phyloP scores from a whole-genome alignment of 192 early-diverging fungal species.

The Backusella psychrophila region DNA sequence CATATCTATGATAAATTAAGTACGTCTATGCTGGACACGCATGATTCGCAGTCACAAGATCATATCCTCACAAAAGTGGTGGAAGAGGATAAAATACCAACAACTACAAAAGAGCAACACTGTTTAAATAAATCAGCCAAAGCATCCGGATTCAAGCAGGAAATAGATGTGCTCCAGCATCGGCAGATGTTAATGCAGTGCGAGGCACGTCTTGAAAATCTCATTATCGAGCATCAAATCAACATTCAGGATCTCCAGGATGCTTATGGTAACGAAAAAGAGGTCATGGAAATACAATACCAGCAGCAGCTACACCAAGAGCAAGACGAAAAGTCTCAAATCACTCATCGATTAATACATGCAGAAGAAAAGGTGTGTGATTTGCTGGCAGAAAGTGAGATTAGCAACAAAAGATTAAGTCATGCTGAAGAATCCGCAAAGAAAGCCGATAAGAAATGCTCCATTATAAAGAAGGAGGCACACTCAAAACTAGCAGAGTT shows the following conservation, averaged over 20 bases:
- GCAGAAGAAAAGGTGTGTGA: neutral
- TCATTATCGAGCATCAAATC: conserved; percentile 9
- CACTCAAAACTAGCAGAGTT: neutral
- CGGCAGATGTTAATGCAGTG: conserved; percentile 12
- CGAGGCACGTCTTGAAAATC: conserved; percentile 16
- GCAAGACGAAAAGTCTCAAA: neutral
- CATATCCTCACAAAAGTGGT: neutral
- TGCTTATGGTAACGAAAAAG: neutral
- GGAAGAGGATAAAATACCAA: neutral
- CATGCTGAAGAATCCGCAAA: neutral
- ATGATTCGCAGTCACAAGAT: neutral
- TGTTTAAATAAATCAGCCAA: neutral
- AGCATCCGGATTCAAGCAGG: neutral
- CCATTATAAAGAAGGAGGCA: neutral
- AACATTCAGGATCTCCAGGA: neutral
- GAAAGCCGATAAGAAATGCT: neutral
- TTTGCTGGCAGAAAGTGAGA: neutral
- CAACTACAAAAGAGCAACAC: neutral
- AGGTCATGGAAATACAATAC: neutral
- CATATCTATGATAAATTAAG: neutral
- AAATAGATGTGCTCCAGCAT: conserved; percentile 7
- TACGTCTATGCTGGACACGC: neutral
- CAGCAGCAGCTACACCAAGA: neutral
- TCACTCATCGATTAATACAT: neutral
- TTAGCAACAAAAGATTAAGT: neutral